Evolutionary conservation across 2,329 filamentous ascomycete genomes (phyloP), one percentile per base, ranked within the genome.

Genomic region (Aspergillus sp.): DNA sequence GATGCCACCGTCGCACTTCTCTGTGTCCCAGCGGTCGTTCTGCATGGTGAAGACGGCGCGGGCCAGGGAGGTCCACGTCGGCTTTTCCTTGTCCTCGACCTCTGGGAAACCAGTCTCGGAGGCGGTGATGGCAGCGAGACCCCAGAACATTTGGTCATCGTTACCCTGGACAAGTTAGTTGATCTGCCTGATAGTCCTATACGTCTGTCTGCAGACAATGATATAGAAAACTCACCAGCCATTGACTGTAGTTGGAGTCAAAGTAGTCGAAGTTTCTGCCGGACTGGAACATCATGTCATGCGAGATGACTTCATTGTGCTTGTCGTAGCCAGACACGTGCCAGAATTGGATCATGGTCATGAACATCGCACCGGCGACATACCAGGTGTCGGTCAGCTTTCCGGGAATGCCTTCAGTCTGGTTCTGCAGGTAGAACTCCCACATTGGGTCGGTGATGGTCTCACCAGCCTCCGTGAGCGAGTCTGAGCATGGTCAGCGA

Each of bases 1-100:
- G 62, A 96, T 75, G n/a, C 91, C 91, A 54, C 91, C 90, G 55
- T 76, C 78, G 73, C 90, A 95, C 1, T 77, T 78, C 0, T 74
- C 66, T 9, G 75, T 77, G 64, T 93, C 86, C 87, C 89, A 93
- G 31, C 90, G 84, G 21, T 74, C 74, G 5, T 83, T 83, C 68
- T 90, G 90, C 59, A 87, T 85, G 76, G 92, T 90, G 74, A 91
- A 93, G 9, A 91, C 88, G 21, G 86, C 88, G 72, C 90, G 88
- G 1, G 83, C 86, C 19, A 93, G 80, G 9, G 86, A 85, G 17
- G 93, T 80, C 89, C 89, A 96, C 62, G 88, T 86, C 1, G 88
- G 85, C 56, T 86, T 70, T 59, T 81, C 82, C 0, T 86, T 70
- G 59, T 81, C 82, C 0, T 83, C 79, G 3, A 90, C 89, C 65